These are phyloP conservation scores for Chimonanthus praecox DNA, from an alignment of 164 flowering plant species.

Conservation along the genomic window DNA sequence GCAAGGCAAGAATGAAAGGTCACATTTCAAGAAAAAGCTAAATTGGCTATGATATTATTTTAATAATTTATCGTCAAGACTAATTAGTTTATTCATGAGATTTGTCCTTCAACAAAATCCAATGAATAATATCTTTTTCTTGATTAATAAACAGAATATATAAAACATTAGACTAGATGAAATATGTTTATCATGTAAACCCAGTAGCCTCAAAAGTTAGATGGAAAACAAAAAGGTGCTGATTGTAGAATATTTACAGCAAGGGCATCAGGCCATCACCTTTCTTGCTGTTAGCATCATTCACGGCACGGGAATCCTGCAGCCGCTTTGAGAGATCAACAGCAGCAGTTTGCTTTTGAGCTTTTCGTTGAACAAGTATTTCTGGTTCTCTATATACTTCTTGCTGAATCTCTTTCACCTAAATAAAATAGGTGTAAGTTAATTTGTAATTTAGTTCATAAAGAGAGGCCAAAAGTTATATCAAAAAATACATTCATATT, in stretches of 20 bases:
- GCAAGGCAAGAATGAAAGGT: neutral
- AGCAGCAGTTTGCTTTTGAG: conserved; percentile 66
- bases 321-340: conserved; percentile 77
- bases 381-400: conserved; percentile 53
- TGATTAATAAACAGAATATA: neutral
- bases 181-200: neutral
- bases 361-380: conserved; percentile 34
- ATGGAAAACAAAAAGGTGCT: neutral
- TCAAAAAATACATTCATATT: neutral
- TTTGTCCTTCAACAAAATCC: neutral
- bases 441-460: neutral
- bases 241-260: neutral
- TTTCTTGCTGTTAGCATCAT: conserved; percentile 67
- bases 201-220: neutral
- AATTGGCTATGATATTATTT: neutral
- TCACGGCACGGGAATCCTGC: conserved; percentile 47
- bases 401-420: conserved; percentile 82
- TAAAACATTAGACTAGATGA: neutral
- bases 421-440: conserved; percentile 1
- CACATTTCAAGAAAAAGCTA: neutral
- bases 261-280: conserved; percentile 32
- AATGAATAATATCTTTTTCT: neutral
- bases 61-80: no score
- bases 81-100: neutral
- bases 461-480: neutral